Evolutionary conservation across 31 red algal genomes (phyloP), one percentile per base, ranked within the genome.

Genomic region (Porphyra umbilicalis): DNA sequence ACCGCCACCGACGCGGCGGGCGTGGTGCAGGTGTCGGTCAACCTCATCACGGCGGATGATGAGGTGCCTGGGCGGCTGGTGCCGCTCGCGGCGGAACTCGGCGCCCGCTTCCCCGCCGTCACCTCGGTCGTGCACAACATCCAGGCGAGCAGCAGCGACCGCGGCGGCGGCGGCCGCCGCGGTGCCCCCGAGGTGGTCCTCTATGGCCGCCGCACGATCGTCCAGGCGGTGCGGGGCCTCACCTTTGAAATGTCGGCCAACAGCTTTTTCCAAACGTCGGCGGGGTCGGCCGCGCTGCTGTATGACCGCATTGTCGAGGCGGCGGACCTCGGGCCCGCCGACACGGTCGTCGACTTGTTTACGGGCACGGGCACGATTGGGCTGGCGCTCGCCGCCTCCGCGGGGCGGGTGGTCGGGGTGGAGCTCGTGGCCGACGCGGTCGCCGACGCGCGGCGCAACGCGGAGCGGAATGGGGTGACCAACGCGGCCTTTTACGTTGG

Each of bases 321-420:
- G 30, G 93, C 92, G 15, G 79, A 83, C 15, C 83, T 95, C 29
- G 38, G 42, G 16, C 35, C 75, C 29, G 34, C 81, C 79, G 90
- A 95, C 35, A 74, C 89, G 32, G 89, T 98, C 33, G 82, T 95
- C 30, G 96, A 98, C 36, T 80, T 98, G 30, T 98, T 95, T 84
- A 95, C 93, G 35, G 96, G 96, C 9, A 98, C 93, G 2, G 96
- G 96, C 30, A 93, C 93, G 16, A 98, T 98, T 77, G 90, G 86
- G 32, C 91, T 98, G 33, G 88, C 75, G 35, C 78, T 98, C 42
- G 90, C 96, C 18, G 34, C 44, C 33, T 79, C 79, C 9, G 57
- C 57, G 57, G 87, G 79, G 9, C 83, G 86, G 32, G 88, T 98
- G 31, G 79, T 87, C 42, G 96, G 96, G 9, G 75, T 93, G 38